Base-by-base conservation (phyloP, 1,284 basidiomycete genomes). In the Melampsora medusae region DNA sequence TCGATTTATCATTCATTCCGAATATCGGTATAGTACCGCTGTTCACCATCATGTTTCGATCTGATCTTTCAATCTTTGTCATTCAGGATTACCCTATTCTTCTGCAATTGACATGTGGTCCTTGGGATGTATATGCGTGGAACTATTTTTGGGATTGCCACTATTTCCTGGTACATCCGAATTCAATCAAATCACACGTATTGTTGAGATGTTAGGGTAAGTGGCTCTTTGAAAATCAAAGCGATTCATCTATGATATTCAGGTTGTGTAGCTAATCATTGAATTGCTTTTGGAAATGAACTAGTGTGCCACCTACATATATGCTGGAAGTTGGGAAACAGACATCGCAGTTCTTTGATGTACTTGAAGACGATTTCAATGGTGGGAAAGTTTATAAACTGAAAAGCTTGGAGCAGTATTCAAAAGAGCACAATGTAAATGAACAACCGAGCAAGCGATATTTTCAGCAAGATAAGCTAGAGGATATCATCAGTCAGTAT, bases 381-480 rank as follows among this genome's bases (percentile, higher is more conserved):
- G 62, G 62, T 42, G 91, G 89, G 42, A 94, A 95, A 85, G 90
- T 90, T 81, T 96, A 91, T 84, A 88, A 90, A 70, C 85, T 99
- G 81, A 99, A 99, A 86, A 88, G 88, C 69, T 85, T 98, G 79
- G 95, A 98, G 78, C 94, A 98, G 83, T 99, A 98, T 82, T 92
- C 92, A 7, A 88, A 90, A 65, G 96, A 99, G 84, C 94, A 97
- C 84, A 92, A 92, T 78, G 91, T 91, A 10, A 91, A 94, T 80
- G 96, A 99, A 83, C 94, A 97, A 82, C 94, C 95, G 0, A 94
- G 93, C 80, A 98, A 99, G 84, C 94, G 97, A 84, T 99, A 99
- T 84, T 99, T 99, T 87, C 93, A 94, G 83, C 93, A 94, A 31
- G 93, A 89, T 19, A 91, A 92, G 25, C 85, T 99, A 66, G 93